Conservation (phyloP, 2,329 filamentous ascomycete species). For the Aschersonia sp. region DNA sequence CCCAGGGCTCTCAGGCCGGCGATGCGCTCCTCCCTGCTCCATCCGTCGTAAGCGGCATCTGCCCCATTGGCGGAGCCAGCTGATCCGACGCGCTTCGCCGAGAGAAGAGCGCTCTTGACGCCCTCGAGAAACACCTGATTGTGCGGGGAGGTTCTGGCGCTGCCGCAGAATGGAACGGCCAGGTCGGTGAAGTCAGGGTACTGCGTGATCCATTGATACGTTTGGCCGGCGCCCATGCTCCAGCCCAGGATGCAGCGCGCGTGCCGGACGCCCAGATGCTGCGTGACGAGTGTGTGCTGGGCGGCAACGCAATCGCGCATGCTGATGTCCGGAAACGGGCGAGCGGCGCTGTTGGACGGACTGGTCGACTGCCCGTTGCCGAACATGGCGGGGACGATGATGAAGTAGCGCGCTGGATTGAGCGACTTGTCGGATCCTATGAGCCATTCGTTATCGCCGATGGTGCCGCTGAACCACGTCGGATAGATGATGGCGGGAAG, state of each 20-base stretch:
- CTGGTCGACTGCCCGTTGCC: conserved; percentile 39
- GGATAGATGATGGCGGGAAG: conserved; percentile 61
- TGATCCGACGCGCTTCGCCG: conserved; percentile 25
- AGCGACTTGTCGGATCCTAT: conserved; percentile 51
- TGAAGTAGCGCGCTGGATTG: conserved; percentile 36
- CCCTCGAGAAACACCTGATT: conserved; percentile 42
- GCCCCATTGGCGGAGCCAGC: conserved; percentile 29
- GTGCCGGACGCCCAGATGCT: conserved; percentile 24
- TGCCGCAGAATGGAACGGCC: conserved; percentile 33
- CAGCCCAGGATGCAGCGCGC: conserved; percentile 36
- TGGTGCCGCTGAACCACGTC: conserved; percentile 51
- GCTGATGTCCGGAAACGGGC: conserved; percentile 26
- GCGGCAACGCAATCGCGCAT: conserved; percentile 37
- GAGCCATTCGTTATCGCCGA: conserved; percentile 63
- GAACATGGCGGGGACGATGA: conserved; percentile 35
- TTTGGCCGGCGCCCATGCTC: conserved; percentile 40
- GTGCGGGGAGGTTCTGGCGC: conserved; percentile 33
- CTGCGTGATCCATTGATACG: conserved; percentile 35
- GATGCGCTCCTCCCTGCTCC: conserved; percentile 26
- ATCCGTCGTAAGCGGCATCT: conserved; percentile 9
- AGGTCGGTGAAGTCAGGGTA: conserved; percentile 32
- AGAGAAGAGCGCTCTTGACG: conserved; percentile 29
- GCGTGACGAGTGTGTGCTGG: conserved; percentile 27
- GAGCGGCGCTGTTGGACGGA: conserved; percentile 27
- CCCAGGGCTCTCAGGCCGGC: conserved; percentile 52